Evolutionary conservation across 768 basidiomycete species (phyloP).

Genomic region (Lactifluus subvellereus): DNA sequence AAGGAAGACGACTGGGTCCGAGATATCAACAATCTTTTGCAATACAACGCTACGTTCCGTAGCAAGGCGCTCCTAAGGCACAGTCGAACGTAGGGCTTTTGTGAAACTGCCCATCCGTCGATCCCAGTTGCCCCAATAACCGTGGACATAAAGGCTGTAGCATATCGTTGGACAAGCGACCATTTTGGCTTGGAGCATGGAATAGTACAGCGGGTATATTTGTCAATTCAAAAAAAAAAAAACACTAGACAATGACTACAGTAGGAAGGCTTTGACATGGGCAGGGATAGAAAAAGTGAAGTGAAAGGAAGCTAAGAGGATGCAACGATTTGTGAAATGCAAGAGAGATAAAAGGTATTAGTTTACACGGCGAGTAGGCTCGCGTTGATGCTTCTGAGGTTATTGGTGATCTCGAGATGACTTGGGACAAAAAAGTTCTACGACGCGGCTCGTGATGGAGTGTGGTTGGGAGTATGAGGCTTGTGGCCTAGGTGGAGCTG

Average conservation of each 20-base stretch:
- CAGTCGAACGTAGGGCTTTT: slow-evolving; percentile 47
- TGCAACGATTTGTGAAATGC: background rate
- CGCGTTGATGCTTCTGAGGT: background rate
- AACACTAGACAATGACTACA: background rate
- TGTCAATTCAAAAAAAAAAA: background rate
- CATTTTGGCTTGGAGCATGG: background rate
- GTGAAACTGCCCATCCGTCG: background rate
- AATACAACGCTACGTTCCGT: slow-evolving; percentile 92
- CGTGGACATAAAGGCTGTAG: background rate
- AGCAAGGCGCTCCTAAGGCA: slow-evolving; percentile 81
- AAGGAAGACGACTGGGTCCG: slow-evolving; percentile 95
- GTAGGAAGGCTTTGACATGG: background rate
- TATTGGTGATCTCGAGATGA: slow-evolving; percentile 1
- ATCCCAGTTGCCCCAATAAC: background rate
- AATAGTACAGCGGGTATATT: background rate
- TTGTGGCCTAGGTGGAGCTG: background rate
- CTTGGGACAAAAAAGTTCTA: background rate
- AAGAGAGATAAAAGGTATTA: background rate
- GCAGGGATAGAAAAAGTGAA: background rate
- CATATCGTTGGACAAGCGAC: background rate
- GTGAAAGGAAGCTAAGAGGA: background rate
- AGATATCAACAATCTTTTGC: slow-evolving; percentile 90
- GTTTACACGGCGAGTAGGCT: background rate
- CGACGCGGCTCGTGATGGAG: slow-evolving; percentile 5
- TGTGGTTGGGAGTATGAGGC: background rate